Conservation (phyloP, 2,329 filamentous ascomycete species). For the Fusarium sp. region DNA sequence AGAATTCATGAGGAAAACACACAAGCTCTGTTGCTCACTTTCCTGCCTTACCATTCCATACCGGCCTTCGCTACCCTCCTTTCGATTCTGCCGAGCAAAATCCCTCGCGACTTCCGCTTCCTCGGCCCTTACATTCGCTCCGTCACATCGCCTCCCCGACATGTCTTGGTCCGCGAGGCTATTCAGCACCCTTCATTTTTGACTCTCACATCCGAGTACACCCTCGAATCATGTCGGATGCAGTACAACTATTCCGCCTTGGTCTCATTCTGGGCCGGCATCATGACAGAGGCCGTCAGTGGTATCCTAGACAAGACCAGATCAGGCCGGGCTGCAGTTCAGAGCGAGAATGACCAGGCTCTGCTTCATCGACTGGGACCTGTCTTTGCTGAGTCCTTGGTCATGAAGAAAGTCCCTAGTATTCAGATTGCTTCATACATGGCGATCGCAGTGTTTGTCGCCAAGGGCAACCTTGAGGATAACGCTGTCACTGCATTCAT, state of each 20-base stretch:
- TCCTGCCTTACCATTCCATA: constrained; percentile 90
- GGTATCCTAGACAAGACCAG: constrained; percentile 81
- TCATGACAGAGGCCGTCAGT: constrained; percentile 86
- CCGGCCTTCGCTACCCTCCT: constrained; percentile 87
- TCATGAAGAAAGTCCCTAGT: constrained; percentile 79
- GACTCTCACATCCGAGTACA: constrained; percentile 79
- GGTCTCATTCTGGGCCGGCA: constrained; percentile 89
- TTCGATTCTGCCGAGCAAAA: constrained; percentile 81
- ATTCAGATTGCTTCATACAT: constrained; percentile 91
- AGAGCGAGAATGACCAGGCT: constrained; percentile 83
- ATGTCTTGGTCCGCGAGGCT: constrained; percentile 84
- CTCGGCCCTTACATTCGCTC: constrained; percentile 86
- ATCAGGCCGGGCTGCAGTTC: constrained; percentile 79
- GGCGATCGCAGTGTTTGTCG: constrained; percentile 85
- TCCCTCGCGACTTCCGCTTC: constrained; percentile 83
- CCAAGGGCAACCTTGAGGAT: constrained; percentile 83
- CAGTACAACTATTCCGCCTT: constrained; percentile 81
- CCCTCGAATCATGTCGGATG: constrained; percentile 76
- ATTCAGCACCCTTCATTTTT: constrained; percentile 82
- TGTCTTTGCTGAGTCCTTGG: constrained; percentile 80
- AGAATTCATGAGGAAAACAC: constrained; percentile 95
- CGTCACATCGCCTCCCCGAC: constrained; percentile 78
- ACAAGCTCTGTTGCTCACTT: constrained; percentile 79
- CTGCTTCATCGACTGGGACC: constrained; percentile 74
- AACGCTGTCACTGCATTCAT: constrained; percentile 85